Conservation (phyloP, 805 yeast species). For the Barnettozyma populi region DNA sequence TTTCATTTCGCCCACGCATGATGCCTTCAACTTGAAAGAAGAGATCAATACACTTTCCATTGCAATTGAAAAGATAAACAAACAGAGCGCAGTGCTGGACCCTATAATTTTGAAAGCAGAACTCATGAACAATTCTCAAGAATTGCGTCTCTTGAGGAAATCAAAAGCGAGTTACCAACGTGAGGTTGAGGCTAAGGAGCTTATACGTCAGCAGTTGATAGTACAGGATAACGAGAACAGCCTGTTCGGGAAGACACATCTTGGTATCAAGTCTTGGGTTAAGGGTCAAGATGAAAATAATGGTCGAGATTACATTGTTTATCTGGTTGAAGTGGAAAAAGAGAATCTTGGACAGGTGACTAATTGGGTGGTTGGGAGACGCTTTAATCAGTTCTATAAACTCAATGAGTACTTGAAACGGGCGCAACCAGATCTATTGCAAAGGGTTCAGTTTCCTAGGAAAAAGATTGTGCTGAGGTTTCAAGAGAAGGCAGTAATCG, state of each 20-base stretch:
- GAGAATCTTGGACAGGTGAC: slow-evolving; percentile 44
- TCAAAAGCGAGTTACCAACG: slow-evolving; percentile 62
- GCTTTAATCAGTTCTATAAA: slow-evolving; percentile 78
- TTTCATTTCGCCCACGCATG: slow-evolving; percentile 59
- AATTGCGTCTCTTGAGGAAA: slow-evolving; percentile 59
- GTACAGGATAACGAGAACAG: slow-evolving; percentile 81
- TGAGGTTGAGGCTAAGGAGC: slow-evolving; percentile 69
- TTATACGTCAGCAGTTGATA: slow-evolving; percentile 72
- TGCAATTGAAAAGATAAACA: slow-evolving; percentile 52
- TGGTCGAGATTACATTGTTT: slow-evolving; percentile 59
- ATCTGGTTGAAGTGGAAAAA: slow-evolving; percentile 73
- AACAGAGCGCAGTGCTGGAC: slow-evolving; percentile 59
- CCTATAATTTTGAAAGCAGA: slow-evolving; percentile 79
- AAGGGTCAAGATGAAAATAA: slow-evolving; percentile 37
- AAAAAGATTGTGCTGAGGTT: slow-evolving; percentile 65
- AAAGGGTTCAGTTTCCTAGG: slow-evolving; percentile 49
- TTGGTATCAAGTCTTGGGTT: slow-evolving; percentile 44
- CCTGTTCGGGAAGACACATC: slow-evolving; percentile 58
- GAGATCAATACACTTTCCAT: slow-evolving; percentile 55
- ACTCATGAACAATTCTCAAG: slow-evolving; percentile 68
- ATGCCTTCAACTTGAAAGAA: slow-evolving; percentile 57
- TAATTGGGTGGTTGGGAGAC: slow-evolving; percentile 86
- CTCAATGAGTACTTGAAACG: slow-evolving; percentile 59
- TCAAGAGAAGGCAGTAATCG: slow-evolving; percentile 58
- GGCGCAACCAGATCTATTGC: slow-evolving; percentile 42